Evolutionary conservation across 495 filamentous ascomycete genomes (phyloP), one percentile per base, ranked within the genome.

Genomic region (Penicillium desertorum): DNA sequence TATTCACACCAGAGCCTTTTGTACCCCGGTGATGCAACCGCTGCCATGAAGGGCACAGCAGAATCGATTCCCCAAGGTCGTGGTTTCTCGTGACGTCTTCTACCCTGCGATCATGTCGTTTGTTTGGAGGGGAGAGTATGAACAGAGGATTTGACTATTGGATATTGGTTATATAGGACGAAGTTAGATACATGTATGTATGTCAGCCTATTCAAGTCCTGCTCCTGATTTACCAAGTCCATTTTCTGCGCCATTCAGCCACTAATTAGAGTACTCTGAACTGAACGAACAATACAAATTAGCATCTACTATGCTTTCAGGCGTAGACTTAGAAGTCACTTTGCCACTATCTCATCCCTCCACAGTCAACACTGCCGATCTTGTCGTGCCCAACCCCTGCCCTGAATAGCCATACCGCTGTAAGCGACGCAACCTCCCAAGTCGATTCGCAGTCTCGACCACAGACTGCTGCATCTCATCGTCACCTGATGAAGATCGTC

Each of bases 381-480:
- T 60, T 4, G 58, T 34, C 20, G 48, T 29, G 23, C 44, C 54
- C 54, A 66, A 25, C 42, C 34, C 44, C 27, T 58, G 42, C 25
- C 29, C 58, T 17, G 56, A 39, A 45, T 60, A 59, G n/a, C 51
- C 53, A 34, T 58, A 52, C 6, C 51, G 58, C 29, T 62, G 63
- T n/a, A 64, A 42, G 20, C 59, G 64, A 44, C 62, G 62, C 34
- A 69, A 17, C 34, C 51, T 67, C 2, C 42, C 47, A 2, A 61
- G 29, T 30, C 58, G 51, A 32, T 45, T 51, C 1, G 10, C 42
- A 36, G 46, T 62, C 43, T 55, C 53, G 30, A 36, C 30, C 7
- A 9, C 32, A 46, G 20, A 29, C 32, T 41, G 22, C 53, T 46
- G 43, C 14, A 36, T 0, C 36, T 59, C 16, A 8, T 61, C 19